Conservation (phyloP, 2,329 filamentous ascomycete species). For the Hirsutella minnesotensis region DNA sequence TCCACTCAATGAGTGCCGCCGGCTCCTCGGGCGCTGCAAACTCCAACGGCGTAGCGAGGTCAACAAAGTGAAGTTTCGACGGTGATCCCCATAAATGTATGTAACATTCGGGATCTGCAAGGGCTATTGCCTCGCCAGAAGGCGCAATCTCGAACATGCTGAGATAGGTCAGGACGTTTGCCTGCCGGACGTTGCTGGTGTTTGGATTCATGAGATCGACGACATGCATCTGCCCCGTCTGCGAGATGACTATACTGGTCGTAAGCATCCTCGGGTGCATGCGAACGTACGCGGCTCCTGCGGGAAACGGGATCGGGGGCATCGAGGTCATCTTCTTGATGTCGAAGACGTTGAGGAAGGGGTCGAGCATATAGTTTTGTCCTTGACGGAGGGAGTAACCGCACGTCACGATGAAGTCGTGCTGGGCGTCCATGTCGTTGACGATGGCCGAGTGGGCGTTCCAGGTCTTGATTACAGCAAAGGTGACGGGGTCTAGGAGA, state of each 20-base stretch:
- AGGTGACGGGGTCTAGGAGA: slow-evolving; percentile 69
- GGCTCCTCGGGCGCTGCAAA: slow-evolving; percentile 57
- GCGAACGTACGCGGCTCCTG: slow-evolving; percentile 84
- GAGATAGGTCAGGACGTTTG: slow-evolving; percentile 63
- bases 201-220: slow-evolving; percentile 93
- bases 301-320: slow-evolving; percentile 83
- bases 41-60: slow-evolving; percentile 66
- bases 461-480: slow-evolving; percentile 75
- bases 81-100: slow-evolving; percentile 86
- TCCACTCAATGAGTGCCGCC: slow-evolving; percentile 53
- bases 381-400: slow-evolving; percentile 75
- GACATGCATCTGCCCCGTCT: slow-evolving; percentile 86
- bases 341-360: slow-evolving; percentile 90
- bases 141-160: slow-evolving; percentile 76
- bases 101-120: slow-evolving; percentile 67
- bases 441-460: slow-evolving; percentile 80
- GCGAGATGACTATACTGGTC: slow-evolving; percentile 86
- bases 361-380: slow-evolving; percentile 69
- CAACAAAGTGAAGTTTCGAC: slow-evolving; percentile 75
- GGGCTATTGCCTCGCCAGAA: slow-evolving; percentile 73
- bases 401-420: slow-evolving; percentile 91
- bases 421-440: slow-evolving; percentile 94
- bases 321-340: slow-evolving; percentile 81
- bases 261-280: slow-evolving; percentile 96
- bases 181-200: slow-evolving; percentile 72